These are phyloP conservation scores for Boletus subcaerulescens DNA, from an alignment of 768 basidiomycete species.

Conservation along the genomic window DNA sequence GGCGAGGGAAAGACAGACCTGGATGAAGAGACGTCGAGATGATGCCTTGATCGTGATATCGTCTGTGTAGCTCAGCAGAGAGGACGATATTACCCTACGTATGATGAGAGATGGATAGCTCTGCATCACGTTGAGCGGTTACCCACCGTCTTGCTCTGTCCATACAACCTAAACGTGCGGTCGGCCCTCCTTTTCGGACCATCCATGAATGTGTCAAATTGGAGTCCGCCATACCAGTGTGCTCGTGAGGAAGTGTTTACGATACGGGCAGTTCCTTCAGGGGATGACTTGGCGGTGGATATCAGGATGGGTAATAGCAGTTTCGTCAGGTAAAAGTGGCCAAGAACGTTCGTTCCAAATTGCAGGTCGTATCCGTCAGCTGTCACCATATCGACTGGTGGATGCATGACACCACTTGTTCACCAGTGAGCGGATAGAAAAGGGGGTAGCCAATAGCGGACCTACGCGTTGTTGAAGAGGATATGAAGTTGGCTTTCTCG, in stretches of 20 bases:
- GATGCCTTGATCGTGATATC: constrained; percentile 45
- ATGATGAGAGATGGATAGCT: not conserved
- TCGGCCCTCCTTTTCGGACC: constrained; percentile 33
- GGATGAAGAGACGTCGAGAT: constrained; percentile 45
- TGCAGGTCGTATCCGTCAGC: constrained; percentile 8
- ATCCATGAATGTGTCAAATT: constrained; percentile 40
- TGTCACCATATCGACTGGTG: constrained; percentile 7
- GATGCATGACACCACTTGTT: constrained; percentile 1
- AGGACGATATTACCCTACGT: constrained; percentile 43
- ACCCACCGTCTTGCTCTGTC: constrained; percentile 18
- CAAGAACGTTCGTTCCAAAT: constrained; percentile 10
- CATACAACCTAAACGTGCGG: constrained; percentile 27
- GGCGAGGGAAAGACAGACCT: constrained; percentile 20
- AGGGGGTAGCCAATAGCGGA: not conserved
- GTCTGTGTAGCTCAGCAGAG: constrained; percentile 43
- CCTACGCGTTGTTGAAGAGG: constrained; percentile 14
- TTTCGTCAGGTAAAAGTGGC: constrained; percentile 10
- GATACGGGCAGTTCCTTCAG: constrained; percentile 29
- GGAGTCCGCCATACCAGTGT: constrained; percentile 21
- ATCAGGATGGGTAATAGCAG: constrained; percentile 17
- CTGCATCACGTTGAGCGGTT: not conserved
- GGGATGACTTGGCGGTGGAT: constrained; percentile 22
- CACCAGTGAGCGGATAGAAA: not conserved
- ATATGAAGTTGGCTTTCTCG: constrained; percentile 6
- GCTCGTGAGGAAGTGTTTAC: constrained; percentile 29